Base-by-base conservation (phyloP, 768 basidiomycete species). In the Nidularia pulvinata region DNA sequence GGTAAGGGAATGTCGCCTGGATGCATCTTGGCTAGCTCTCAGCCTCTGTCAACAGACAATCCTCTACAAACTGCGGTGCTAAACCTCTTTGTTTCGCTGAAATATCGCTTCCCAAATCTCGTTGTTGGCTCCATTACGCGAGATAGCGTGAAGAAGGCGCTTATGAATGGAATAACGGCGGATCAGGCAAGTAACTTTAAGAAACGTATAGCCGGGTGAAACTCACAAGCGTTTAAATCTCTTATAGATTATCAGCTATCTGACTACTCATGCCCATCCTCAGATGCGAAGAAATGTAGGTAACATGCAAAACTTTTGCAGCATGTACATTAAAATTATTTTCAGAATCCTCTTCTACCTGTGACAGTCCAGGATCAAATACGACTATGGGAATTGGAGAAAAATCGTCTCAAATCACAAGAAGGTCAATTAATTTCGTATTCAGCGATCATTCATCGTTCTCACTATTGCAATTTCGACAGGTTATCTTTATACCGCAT, bases 341-440 rank as follows among this genome's bases (percentile, higher is more conserved):
- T 46, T 14, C 65, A 95, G 92, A 93, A 92, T 65, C 95, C 95
- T 7, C 75, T 98, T 11, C 77, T 99, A 22, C 96, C 97, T 32
- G 94, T 97, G 44, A 98, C 97, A 0, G 96, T 99, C 0, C 95
- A 97, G 65, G 96, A 99, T 72, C 96, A 98, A 71, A 91, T 99
- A 56, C 86, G 96, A 53, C 78, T 98, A 14, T 99, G 97, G 95
- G 95, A 99, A 70, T 78, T 95, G 44, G 97, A 98, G 74, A 84
- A 89, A 69, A 95, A 97, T 67, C 84, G 97, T 50, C 76, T 98
- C 7, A 89, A 91, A 62, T 88, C 91, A 42, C 79, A 86, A 67
- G 91, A 96, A 81, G 93, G 95, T 93, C 65, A 53, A 42, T 4
- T 16, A 25, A 25, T 25, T 73, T 66, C 33, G 30, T 59, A 51